phyloP scores from a whole-genome alignment of 768 basidiomycete species.

The Psilocybe azurescens region DNA sequence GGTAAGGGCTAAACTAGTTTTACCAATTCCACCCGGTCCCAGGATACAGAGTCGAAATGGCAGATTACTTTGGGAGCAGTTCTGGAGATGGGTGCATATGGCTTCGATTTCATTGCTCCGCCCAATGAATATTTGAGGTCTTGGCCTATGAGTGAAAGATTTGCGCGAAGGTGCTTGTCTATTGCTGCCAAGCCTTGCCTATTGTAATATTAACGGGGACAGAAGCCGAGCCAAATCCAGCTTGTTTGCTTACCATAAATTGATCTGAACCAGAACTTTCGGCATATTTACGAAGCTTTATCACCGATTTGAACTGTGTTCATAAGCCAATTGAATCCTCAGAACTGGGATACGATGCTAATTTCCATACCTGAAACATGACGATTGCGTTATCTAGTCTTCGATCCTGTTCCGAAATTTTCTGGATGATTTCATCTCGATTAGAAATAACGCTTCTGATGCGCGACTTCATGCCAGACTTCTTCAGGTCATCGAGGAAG shows the following conservation, averaged over 20 bases:
- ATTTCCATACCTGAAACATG: conserved; percentile 25
- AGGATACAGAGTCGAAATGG: no score
- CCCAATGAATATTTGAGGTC: no score
- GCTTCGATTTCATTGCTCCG: no score
- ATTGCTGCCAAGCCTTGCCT: no score
- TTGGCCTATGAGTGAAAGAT: no score
- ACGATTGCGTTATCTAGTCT: conserved; percentile 30
- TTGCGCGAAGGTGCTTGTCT: no score
- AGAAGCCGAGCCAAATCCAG: no score
- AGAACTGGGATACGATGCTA: background rate
- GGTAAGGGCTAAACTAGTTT: no score
- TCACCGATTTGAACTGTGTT: conserved; percentile 18
- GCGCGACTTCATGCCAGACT: conserved; percentile 16
- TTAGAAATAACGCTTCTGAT: conserved; percentile 20
- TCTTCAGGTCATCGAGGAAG: conserved; percentile 16
- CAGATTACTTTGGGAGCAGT: no score
- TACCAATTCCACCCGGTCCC: no score
- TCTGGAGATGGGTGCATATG: no score
- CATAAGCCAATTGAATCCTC: background rate
- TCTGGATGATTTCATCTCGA: conserved; percentile 22
- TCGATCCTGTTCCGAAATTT: conserved; percentile 28
- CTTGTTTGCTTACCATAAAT: background rate
- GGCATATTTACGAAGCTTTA: conserved; percentile 11
- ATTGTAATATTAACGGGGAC: no score
- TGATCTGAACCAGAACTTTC: background rate